Evolutionary conservation across 2,329 filamentous ascomycete genomes (phyloP), one percentile per base, ranked within the genome.

Genomic region (Graphium sp.): DNA sequence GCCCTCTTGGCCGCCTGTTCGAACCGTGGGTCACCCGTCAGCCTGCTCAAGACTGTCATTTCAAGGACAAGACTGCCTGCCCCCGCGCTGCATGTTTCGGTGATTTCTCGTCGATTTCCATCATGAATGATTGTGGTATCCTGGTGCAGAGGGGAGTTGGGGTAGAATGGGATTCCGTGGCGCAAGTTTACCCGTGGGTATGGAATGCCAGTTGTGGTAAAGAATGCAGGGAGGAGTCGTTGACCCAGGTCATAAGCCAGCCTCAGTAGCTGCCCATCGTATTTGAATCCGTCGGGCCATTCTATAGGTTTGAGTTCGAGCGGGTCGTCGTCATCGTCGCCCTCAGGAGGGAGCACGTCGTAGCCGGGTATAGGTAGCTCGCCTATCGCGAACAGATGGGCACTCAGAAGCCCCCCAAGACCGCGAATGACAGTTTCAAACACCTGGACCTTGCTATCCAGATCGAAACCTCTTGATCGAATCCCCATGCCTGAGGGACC

Each of bases 341-440:
- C 32, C 10, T 29, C 30, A 7, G 41, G 40, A 14, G 43, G 47
- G 17, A 37, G 49, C 4, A 81, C 70, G 3, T 66, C 44, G 46
- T 94, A 94, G 21, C 79, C 78, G 10, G 62, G 58, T 31, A 95
- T 93, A 1, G 89, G 89, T 32, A 98, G 55, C 32, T 92, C 84
- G 19, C 85, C 89, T 14, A 84, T 63, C 9, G 89, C 87, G 48
- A 98, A 98, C 23, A 94, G 57, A 54, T 98, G 89, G 3, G 87
- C 84, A 44, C 85, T 94, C 38, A 98, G 55, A 32, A 98, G 58
- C 1, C 89, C 89, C 10, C 89, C 89, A 25, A 92, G 69, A 11
- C 87, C 89, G 33, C 89, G 69, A 40, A 98, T 98, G 20, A 93
- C 87, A 1, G 87, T 95, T 57, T 98, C 89, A 45, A 98, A 98